Base-by-base conservation (phyloP, 2,329 filamentous ascomycete genomes). In the Xylariaceae sp. region DNA sequence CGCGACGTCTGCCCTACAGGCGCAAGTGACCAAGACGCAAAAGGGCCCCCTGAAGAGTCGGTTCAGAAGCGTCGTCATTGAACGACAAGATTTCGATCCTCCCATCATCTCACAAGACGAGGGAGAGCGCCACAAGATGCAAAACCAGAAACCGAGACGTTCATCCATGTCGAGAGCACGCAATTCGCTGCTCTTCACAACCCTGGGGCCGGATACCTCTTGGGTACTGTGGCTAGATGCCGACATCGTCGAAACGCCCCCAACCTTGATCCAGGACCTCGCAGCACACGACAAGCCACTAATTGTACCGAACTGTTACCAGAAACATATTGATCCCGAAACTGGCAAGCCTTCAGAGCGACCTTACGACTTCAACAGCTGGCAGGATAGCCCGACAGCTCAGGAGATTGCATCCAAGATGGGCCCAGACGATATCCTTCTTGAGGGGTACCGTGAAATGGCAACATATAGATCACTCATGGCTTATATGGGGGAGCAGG, bases 181-280 rank as follows among this genome's bases (percentile, higher is more conserved):
- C 60, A 99, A 99, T 71, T 95, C 90, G 48, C 81, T 99, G 7
- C 82, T 99, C 23, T 99, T 97, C 76, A 97, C 94, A 7, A 97
- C 93, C 0, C 78, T 99, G 8, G 92, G 93, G 1, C 92, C 92
- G 0, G 82, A 85, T 10, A 97, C 92, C 0, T 94, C 91, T 0
- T 99, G 94, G 94, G 92, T 99, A 27, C 80, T 99, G 20, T 99
- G 94, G 94, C 81, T 99, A 24, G 94, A 99, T 69, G 83, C 87
- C 30, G 94, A 99, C 71, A 88, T 99, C 59, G 70, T 99, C 63
- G 94, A 99, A 75, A 91, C 91, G 4, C 94, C 93, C 0, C 77
- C 85, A 0, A 82, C 85, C 2, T 77, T 99, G 44, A 96, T 99
- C 62, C 91, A 99, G 71, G 94, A 99, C 69, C 83, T 99, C 16